Evolutionary conservation across 2,329 filamentous ascomycete genomes (phyloP), one percentile per base, ranked within the genome.

Genomic region (Fusarium sp.): DNA sequence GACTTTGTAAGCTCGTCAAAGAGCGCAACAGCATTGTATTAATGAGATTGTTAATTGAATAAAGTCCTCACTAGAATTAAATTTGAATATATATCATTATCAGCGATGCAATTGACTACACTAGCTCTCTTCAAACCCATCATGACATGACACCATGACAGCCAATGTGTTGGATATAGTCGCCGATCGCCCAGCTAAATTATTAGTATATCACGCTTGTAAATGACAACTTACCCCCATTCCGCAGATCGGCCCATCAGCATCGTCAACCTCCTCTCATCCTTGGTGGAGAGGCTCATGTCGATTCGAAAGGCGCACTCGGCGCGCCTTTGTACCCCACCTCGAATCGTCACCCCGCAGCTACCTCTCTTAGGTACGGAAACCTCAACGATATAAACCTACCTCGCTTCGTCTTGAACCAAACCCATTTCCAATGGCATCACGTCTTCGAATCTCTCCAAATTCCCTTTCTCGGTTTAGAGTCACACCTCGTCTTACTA

Each of bases 261-360:
- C 11, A 22, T 42, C 27, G 7, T 7, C 57, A 40, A 38, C 24
- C 6, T 52, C 18, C 10, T 52, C 24, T 13, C 10, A 52, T n/a
- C n/a, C 35, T n/a, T 10, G 24, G 56, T 29, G 34, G 58, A 50
- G 58, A 61, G 40, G 40, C 42, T 52, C 60, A 62, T 40, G 18
- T 37, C 22, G 35, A 31, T 29, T 57, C 58, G 37, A 69, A 74
- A 70, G 66, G 69, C 72, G 69, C 50, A 56, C 38, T 38, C 70
- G 63, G 10, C 59, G 56, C 66, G 69, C 72, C 72, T 70, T 64
- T 42, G 45, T 71, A 70, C 72, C 72, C 72, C 72, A 40, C 72
- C 52, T 38, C 13, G 37, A 45, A 56, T 16, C 38, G 37, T 16
- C 68, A 69, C 72, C 69, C 72, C 72, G 63, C 72, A 71, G 59